Evolutionary conservation across 2,329 filamentous ascomycete species (phyloP), one percentile per base, ranked within the genome.

Genomic region (Neonectria magnoliae): DNA sequence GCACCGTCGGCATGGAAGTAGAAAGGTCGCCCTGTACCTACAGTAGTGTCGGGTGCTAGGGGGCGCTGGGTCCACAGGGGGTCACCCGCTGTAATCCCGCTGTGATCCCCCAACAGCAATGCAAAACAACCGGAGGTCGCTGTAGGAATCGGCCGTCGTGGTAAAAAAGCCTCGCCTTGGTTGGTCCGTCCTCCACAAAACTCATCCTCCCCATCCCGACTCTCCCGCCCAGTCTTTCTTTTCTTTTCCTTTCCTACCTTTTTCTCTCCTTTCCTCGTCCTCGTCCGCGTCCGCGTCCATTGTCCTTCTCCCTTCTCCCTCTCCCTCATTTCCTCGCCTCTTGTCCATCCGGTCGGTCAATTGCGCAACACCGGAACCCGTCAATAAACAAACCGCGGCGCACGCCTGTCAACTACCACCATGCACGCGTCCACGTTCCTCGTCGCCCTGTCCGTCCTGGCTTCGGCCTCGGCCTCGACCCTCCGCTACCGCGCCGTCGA

Each of bases 391-490:
- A 47, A 38, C 14, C 36, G 13, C 36, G 36, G 36, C 36, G 36
- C 36, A 38, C 36, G 36, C 47, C 10, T 47, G 29, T 20, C 53
- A 60, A 62, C 51, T 36, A 52, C 54, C 69, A 71, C 58, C 55
- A 80, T 80, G 78, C 73, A 76, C 64, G 65, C 76, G 18, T 73
- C 72, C 44, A 71, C 69, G 36, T 64, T 80, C 65, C 55, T 77
- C 62, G 72, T 75, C 31, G 73, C 73, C 14, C 67, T 73, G 33
- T 79, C 79, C 67, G 69, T 76, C 16, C 72, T 75, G 38, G 70
- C 75, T 11, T 71, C 72, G 44, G 68, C 66, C 29, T 64, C 69
- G 60, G 71, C 68, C 48, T 66, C 71, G 41, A 68, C 64, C 64
- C 62, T 71, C 29, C 71, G 69, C 59, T 64, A 69, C 62, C 56